A percentile compares a stretch with the other conserved stretches of the same genome.
Conservation (phyloP, 768 basidiomycete species). For the Phaffia australis region DNA sequence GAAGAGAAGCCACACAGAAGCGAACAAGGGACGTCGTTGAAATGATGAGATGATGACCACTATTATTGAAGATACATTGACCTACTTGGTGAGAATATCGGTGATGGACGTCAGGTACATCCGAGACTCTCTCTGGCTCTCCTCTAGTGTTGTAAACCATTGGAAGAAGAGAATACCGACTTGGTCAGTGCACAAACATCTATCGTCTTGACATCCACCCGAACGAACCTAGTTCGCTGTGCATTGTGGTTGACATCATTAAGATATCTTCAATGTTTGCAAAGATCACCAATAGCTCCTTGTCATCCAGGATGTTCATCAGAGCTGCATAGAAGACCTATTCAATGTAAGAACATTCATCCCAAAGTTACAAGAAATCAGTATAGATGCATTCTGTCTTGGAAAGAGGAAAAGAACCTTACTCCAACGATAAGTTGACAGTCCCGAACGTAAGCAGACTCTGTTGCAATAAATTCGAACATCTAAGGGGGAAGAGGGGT, state of each 20-base stretch:
- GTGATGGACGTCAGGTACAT: slow-evolving; percentile 81
- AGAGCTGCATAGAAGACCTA: slow-evolving; percentile 79
- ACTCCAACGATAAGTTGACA: slow-evolving; percentile 87
- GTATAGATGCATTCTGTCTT: not conserved
- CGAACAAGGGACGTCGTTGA: not conserved
- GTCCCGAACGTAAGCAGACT: slow-evolving; percentile 78
- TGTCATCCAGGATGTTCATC: slow-evolving; percentile 57
- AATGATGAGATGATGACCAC: not conserved
- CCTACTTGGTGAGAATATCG: slow-evolving; percentile 50
- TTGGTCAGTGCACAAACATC: not conserved
- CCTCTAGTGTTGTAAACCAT: slow-evolving; percentile 45
- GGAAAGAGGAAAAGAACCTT: slow-evolving; percentile 25
- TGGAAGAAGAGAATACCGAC: too few species aligned
- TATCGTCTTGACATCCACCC: not conserved
- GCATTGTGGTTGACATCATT: slow-evolving; percentile 20
- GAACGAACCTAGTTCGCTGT: slow-evolving; percentile 19
- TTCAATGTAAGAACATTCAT: too few species aligned
- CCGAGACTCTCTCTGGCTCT: slow-evolving; percentile 80
- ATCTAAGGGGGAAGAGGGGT: slow-evolving; percentile 46
- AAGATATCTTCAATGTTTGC: slow-evolving; percentile 64
- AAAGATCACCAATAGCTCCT: slow-evolving; percentile 66
- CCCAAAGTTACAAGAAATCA: not conserved
- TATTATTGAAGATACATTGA: not conserved
- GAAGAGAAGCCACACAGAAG: too few species aligned
- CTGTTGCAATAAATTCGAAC: slow-evolving; percentile 88